Conservation (phyloP, 2,329 filamentous ascomycete genomes). For the Orbilia brochopaga region DNA sequence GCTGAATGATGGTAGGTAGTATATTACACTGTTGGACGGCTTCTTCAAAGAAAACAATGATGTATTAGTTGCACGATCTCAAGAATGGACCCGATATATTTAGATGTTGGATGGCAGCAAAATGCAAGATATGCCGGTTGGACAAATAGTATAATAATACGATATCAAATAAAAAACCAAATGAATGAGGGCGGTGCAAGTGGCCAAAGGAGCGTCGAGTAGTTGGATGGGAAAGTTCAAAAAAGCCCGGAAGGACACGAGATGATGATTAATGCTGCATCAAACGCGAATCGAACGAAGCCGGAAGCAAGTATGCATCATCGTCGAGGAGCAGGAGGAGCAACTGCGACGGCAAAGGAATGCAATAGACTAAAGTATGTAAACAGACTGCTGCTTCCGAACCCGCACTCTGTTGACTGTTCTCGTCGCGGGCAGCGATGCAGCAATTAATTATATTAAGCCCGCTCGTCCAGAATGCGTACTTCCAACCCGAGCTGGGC, state of each 20-base stretch:
- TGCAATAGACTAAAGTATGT: conserved; percentile 1
- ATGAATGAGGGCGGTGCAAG: too few species aligned
- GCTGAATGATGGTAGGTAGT: too few species aligned
- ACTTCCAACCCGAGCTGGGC: conserved; percentile 1
- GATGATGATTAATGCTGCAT: too few species aligned
- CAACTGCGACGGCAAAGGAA: conserved; percentile 1
- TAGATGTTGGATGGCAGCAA: neutral
- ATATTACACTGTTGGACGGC: neutral
- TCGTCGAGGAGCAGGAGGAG: neutral
- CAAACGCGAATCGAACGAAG: neutral
- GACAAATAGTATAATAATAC: too few species aligned
- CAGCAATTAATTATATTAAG: conserved; percentile 1
- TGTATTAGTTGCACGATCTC: neutral
- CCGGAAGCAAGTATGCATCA: neutral
- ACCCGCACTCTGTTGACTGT: neutral
- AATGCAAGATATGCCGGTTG: too few species aligned
- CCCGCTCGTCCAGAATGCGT: conserved; percentile 1
- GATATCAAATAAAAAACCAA: too few species aligned
- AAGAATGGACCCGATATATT: neutral
- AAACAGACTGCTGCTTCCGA: conserved; percentile 2
- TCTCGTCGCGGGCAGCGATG: conserved; percentile 6
- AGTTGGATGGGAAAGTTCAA: too few species aligned
- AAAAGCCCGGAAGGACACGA: too few species aligned
- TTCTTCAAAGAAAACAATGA: neutral
- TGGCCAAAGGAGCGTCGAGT: too few species aligned